Evolutionary conservation across 805 yeast species (phyloP).

Genomic region (Ascoidea asiatica): DNA sequence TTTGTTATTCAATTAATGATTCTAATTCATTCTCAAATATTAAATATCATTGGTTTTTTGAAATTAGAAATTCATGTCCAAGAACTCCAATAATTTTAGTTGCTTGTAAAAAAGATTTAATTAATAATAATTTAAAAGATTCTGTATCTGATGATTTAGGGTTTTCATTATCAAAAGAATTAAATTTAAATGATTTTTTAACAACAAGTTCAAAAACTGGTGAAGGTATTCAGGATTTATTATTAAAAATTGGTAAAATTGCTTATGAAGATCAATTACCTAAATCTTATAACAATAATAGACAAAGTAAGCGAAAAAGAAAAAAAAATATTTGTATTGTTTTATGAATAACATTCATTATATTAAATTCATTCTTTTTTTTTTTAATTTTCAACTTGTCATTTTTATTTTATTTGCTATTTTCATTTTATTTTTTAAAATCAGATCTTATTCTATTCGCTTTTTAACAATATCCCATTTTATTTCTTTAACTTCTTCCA

Average conservation of each 20-base stretch:
- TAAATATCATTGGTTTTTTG: conserved; percentile 74
- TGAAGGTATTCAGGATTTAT: conserved; percentile 87
- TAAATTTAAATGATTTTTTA: conserved; percentile 72
- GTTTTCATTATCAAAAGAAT: conserved; percentile 54
- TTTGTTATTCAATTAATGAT: conserved; percentile 75
- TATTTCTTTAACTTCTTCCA: no score
- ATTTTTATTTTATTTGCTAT: neutral
- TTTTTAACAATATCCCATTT: no score
- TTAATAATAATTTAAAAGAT: conserved; percentile 21
- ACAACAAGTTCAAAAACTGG: conserved; percentile 90
- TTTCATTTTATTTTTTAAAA: no score
- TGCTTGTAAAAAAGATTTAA: conserved; percentile 74
- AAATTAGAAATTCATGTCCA: conserved; percentile 71
- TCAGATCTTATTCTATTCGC: neutral
- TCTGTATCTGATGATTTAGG: conserved; percentile 48
- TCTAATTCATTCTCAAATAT: conserved; percentile 81
- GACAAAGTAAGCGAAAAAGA: no score
- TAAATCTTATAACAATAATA: conserved; percentile 27
- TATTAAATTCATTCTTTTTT: neutral
- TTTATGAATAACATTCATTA: no score
- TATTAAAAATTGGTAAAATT: conserved; percentile 78
- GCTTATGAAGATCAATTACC: conserved; percentile 31
- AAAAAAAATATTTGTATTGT: no score
- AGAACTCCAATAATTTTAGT: conserved; percentile 64
- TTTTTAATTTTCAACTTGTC: neutral